Evolutionary conservation across 805 yeast species (phyloP).

Genomic region (Wickerhamiella nectarea): DNA sequence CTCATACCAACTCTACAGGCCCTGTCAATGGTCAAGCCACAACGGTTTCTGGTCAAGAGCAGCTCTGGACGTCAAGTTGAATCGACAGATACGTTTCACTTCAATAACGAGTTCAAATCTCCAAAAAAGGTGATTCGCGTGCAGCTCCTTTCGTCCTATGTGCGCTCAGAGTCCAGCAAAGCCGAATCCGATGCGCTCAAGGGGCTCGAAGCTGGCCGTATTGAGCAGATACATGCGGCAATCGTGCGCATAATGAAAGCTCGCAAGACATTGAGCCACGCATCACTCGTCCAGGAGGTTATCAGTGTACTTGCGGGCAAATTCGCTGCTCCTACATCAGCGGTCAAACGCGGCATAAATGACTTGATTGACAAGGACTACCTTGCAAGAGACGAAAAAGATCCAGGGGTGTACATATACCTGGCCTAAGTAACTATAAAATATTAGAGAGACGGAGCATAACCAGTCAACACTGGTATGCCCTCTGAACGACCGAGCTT

Average conservation of each 20-base stretch:
- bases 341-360: constrained; percentile 78
- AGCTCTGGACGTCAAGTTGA: constrained; percentile 30
- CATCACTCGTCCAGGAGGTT: constrained; percentile 70
- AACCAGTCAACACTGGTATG: background rate
- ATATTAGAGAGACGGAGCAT: background rate
- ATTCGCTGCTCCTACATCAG: constrained; percentile 71
- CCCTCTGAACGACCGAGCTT: background rate
- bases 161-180: constrained; percentile 45
- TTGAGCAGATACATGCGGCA: constrained; percentile 74
- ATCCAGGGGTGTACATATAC: constrained; percentile 13
- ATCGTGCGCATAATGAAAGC: constrained; percentile 95
- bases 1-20: constrained; percentile 68
- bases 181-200: constrained; percentile 54
- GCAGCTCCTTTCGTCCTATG: constrained; percentile 53
- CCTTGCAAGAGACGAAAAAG: constrained; percentile 51
- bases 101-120: constrained; percentile 34
- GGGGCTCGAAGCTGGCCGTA: constrained; percentile 72
- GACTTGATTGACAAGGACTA: constrained; percentile 73
- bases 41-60: constrained; percentile 55
- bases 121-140: constrained; percentile 52
- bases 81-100: constrained; percentile 48
- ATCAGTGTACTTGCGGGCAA: constrained; percentile 66
- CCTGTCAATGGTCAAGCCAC: constrained; percentile 68
- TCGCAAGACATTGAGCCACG: constrained; percentile 62
- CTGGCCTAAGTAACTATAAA: constrained; percentile 10